Evolutionary conservation across 2,329 filamentous ascomycete species (phyloP).

Genomic region (Penicillium sp.): DNA sequence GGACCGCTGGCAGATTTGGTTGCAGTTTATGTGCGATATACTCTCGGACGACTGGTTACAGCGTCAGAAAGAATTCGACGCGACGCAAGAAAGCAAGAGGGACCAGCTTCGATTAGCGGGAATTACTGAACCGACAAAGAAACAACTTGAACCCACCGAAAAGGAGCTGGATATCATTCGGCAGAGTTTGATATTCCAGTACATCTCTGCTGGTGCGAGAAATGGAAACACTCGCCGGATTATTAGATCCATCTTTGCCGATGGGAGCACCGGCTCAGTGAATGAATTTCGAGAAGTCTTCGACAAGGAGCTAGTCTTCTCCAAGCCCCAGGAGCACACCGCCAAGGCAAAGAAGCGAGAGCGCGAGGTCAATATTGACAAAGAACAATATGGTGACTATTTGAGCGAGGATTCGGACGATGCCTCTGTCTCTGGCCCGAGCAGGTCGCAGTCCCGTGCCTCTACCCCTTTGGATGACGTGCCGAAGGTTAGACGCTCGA

Average conservation of each 20-base stretch:
- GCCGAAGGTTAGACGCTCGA: slow-evolving; percentile 30
- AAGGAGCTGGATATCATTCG: slow-evolving; percentile 27
- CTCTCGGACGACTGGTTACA: slow-evolving; percentile 49
- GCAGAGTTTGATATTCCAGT: slow-evolving; percentile 48
- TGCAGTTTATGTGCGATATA: slow-evolving; percentile 66
- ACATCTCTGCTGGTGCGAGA: slow-evolving; percentile 36
- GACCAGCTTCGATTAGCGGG: slow-evolving; percentile 4
- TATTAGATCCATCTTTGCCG: slow-evolving; percentile 50
- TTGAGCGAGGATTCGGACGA: slow-evolving; percentile 42
- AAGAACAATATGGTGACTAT: slow-evolving; percentile 51
- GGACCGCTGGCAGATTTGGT: slow-evolving; percentile 78
- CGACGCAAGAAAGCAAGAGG: slow-evolving; percentile 37
- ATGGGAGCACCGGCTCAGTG: slow-evolving; percentile 39
- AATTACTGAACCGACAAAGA: neutral
- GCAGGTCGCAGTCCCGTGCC: slow-evolving; percentile 6
- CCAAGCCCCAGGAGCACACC: slow-evolving; percentile 25
- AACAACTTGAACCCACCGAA: neutral
- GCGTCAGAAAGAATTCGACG: slow-evolving; percentile 27
- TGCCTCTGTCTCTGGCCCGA: slow-evolving; percentile 24
- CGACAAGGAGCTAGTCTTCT: slow-evolving; percentile 46
- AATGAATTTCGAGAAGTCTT: slow-evolving; percentile 51
- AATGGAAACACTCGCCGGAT: slow-evolving; percentile 45
- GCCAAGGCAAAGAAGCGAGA: slow-evolving; percentile 42
- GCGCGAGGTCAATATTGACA: slow-evolving; percentile 48
- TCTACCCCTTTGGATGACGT: slow-evolving; percentile 13